Evolutionary conservation across 768 basidiomycete genomes (phyloP), one percentile per base, ranked within the genome.

Genomic region (Leucosporidium creatinivorum): DNA sequence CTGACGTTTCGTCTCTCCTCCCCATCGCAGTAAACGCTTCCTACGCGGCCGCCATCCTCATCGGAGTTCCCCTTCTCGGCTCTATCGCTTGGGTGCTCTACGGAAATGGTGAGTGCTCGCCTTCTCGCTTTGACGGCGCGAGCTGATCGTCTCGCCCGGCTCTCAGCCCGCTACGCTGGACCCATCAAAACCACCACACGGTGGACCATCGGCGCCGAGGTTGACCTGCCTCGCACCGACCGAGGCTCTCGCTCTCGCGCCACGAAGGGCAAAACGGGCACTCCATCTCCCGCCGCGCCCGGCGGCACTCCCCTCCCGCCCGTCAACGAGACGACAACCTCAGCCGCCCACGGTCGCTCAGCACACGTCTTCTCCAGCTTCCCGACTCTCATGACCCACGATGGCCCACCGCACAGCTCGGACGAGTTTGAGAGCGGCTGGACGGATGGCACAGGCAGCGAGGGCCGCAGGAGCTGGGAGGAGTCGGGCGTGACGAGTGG

Each of bases 201-300:
- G 60, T 80, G 78, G 78, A 74, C 78, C n/a, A 77, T 78, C n/a
- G 79, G 79, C 18, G 77, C 78, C 33, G 78, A 78, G 61, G 76
- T 80, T 33, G 78, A 79, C 64, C 73, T 80, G 0, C 77, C 71
- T 44, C 39, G 39, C 15, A 44, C 39, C 39, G 39, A 44, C 39
- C 39, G 39, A 44, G 39, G 39, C 6, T 44, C 71, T 44, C 75
- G n/a, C 25, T 58, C 17, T 56, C 61, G 62, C 62, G 62, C 15
- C 21, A 25, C 54, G 23, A 30, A n/a, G 39, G 58, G 33, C 25
- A 26, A n/a, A 15, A 18, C n/a, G 18, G 30, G 47, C 1, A 54
- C 51, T 17, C 33, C 59, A 19, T 48, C 31, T 0, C 30, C 25
- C n/a, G 55, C 21, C 8, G 51, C 44, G 48, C 10, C 31, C 2